phyloP scores from a whole-genome alignment of 2,329 filamentous ascomycete species.

The Exophiala oligosperma region DNA sequence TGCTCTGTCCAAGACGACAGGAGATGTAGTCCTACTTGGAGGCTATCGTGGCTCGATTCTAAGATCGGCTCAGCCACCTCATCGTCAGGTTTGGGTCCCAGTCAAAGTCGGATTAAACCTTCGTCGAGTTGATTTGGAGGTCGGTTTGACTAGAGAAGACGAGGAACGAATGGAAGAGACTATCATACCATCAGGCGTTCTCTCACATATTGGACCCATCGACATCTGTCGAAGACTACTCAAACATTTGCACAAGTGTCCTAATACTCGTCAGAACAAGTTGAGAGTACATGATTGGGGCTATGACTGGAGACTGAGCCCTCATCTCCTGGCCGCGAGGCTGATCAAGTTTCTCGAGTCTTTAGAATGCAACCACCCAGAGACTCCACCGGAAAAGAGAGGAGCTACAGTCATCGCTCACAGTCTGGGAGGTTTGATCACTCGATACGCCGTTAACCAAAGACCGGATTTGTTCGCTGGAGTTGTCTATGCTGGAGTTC shows the following conservation, averaged over 20 bases:
- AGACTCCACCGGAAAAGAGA: slow-evolving; percentile 51
- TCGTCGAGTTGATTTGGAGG: slow-evolving; percentile 85
- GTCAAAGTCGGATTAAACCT: slow-evolving; percentile 91
- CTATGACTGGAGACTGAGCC: slow-evolving; percentile 91
- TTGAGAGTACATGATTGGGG: slow-evolving; percentile 86
- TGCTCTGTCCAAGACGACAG: slow-evolving; percentile 69
- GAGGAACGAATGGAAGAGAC: slow-evolving; percentile 79
- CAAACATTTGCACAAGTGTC: slow-evolving; percentile 71
- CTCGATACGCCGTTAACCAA: slow-evolving; percentile 82
- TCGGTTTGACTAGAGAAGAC: slow-evolving; percentile 77
- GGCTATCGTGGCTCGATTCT: slow-evolving; percentile 91
- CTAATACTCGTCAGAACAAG: slow-evolving; percentile 70
- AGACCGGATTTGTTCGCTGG: slow-evolving; percentile 82
- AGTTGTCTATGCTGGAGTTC: slow-evolving; percentile 81
- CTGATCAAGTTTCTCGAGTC: slow-evolving; percentile 72
- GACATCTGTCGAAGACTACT: slow-evolving; percentile 84
- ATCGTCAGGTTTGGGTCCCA: slow-evolving; percentile 90
- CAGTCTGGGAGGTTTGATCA: slow-evolving; percentile 81
- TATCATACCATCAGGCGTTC: slow-evolving; percentile 84
- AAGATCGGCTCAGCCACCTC: slow-evolving; percentile 75
- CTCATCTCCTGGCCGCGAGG: slow-evolving; percentile 69
- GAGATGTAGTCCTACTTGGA: slow-evolving; percentile 84
- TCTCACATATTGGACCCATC: slow-evolving; percentile 88
- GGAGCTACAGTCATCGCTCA: slow-evolving; percentile 85
- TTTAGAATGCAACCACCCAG: slow-evolving; percentile 71